Percentiles rank a stretch among this genome's conserved stretches.
Conservation (phyloP, 768 basidiomycete species). For the Phlebiopsis flavidoalba region DNA sequence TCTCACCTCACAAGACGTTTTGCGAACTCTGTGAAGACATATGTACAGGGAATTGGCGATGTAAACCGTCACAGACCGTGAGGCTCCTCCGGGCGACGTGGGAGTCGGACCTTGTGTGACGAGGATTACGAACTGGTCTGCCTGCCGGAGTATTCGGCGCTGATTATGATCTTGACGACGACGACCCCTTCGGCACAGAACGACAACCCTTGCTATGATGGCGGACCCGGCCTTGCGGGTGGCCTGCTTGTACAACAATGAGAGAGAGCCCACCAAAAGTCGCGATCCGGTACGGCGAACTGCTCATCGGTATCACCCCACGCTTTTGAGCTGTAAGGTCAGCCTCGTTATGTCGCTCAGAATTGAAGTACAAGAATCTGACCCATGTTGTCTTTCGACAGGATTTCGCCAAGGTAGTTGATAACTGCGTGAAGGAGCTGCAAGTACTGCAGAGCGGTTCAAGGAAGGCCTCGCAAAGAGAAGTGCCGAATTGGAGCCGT, state of each 20-base stretch:
- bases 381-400: constrained; percentile 15
- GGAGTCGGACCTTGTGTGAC: constrained; percentile 36
- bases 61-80: constrained; percentile 49
- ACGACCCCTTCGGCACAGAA: constrained; percentile 15
- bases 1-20: constrained; percentile 45
- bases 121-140: constrained; percentile 17
- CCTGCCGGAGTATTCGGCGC: constrained; percentile 8
- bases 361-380: no score
- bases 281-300: constrained; percentile 37
- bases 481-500: constrained; percentile 49
- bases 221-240: constrained; percentile 12
- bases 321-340: constrained; percentile 39
- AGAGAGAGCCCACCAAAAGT: constrained; percentile 31
- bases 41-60: constrained; percentile 46
- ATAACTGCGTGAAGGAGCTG: constrained; percentile 40
- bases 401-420: constrained; percentile 44
- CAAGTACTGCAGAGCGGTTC: constrained; percentile 45
- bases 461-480: constrained; percentile 53
- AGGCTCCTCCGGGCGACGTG: constrained; percentile 43
- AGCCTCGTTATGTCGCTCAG: background rate
- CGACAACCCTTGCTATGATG: constrained; percentile 27
- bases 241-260: constrained; percentile 34
- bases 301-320: constrained; percentile 40
- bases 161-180: constrained; percentile 18
- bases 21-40: constrained; percentile 40